Conservation (phyloP, 306 rosid genomes). For the Sicyos edulis region DNA sequence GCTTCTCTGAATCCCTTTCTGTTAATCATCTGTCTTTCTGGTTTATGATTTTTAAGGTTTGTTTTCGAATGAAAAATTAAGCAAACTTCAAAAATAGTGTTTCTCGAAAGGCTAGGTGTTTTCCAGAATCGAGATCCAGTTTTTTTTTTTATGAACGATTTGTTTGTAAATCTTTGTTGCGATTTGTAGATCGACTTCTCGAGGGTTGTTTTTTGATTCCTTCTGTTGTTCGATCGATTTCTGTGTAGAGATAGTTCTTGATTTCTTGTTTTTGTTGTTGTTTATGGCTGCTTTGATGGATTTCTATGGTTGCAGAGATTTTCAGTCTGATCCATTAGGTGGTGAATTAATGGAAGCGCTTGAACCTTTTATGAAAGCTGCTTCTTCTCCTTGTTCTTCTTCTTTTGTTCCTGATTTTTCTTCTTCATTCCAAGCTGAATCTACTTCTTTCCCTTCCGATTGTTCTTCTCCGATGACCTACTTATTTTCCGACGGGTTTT, state of each 20-base stretch:
- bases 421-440: constrained; percentile 22
- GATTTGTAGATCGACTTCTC: constrained; percentile 23
- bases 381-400: constrained; percentile 28
- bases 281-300: constrained; percentile 72
- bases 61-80: constrained; percentile 36
- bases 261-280: not conserved
- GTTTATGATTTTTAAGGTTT: constrained; percentile 69
- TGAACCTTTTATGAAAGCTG: constrained; percentile 89
- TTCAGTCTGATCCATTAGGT: constrained; percentile 54
- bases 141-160: constrained; percentile 22
- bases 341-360: constrained; percentile 99
- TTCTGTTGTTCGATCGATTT: constrained; percentile 37
- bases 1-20: constrained; percentile 99
- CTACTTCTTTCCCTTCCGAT: constrained; percentile 16
- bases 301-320: constrained; percentile 42
- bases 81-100: constrained; percentile 62
- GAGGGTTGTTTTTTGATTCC: constrained; percentile 82
- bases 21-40: constrained; percentile 97
- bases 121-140: constrained; percentile 98
- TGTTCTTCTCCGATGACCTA: constrained; percentile 41
- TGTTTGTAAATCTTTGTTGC: constrained; percentile 10
- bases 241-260: constrained; percentile 21
- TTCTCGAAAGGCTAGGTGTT: constrained; percentile 83
- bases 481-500: constrained; percentile 35
- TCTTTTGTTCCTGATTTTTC: constrained; percentile 13